A percentile compares a stretch with the other conserved stretches of the same genome.
These are phyloP conservation scores for Talaromyces atroroseus DNA, from an alignment of 2,329 filamentous ascomycete species.

Conservation along the genomic window DNA sequence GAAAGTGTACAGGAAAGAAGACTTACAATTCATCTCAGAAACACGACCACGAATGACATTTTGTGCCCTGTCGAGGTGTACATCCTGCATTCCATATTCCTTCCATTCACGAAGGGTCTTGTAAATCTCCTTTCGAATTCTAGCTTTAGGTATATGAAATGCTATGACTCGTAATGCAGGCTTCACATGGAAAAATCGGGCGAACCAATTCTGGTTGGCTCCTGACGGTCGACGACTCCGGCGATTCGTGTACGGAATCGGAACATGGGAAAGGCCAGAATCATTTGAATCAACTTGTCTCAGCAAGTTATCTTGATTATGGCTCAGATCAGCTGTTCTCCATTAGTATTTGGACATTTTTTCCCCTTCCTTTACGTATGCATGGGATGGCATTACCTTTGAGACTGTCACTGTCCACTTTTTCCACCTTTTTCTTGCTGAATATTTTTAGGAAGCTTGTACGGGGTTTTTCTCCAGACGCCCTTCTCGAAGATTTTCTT, in stretches of 20 bases:
- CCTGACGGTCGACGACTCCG: conserved; percentile 2
- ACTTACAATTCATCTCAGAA: conserved; percentile 70
- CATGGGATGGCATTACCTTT: conserved; percentile 31
- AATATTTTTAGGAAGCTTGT: conserved; percentile 49
- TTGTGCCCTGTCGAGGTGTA: conserved; percentile 71
- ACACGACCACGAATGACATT: conserved; percentile 77
- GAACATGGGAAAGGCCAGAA: conserved; percentile 2
- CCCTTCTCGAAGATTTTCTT: not conserved
- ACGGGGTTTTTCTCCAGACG: conserved; percentile 24
- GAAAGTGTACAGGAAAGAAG: not conserved
- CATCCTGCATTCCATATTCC: conserved; percentile 71
- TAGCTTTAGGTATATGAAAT: conserved; percentile 65
- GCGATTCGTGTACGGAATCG: conserved; percentile 25
- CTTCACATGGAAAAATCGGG: conserved; percentile 82
- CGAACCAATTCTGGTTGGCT: conserved; percentile 71
- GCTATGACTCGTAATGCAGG: conserved; percentile 72
- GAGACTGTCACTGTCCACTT: conserved; percentile 24
- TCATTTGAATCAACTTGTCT: conserved; percentile 4
- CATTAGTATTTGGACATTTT: not conserved
- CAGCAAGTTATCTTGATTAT: not conserved
- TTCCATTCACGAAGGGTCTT: conserved; percentile 74
- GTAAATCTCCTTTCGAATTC: conserved; percentile 70
- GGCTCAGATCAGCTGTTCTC: not conserved
- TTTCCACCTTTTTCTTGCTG: conserved; percentile 44
- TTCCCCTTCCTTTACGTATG: not conserved